These are phyloP conservation scores for Rhizophora apiculata DNA, from an alignment of 345 rosid species.

Conservation along the genomic window DNA sequence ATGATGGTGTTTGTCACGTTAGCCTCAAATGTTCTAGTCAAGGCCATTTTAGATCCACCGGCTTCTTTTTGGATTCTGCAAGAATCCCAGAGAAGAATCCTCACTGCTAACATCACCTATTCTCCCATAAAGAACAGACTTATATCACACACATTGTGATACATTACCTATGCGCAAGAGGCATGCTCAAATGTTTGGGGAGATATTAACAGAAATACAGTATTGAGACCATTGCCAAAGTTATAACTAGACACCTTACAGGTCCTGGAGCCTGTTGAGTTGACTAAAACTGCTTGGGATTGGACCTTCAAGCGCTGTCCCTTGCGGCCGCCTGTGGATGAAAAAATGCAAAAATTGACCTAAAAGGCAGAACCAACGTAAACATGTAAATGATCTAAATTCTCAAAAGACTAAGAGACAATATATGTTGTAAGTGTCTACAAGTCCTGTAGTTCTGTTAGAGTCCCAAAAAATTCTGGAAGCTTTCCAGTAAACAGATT, in stretches of 20 bases:
- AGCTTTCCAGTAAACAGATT: slow-evolving; percentile 47
- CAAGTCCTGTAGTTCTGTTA: slow-evolving; percentile 45
- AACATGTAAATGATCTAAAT: background rate
- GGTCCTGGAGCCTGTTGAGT: slow-evolving; percentile 40
- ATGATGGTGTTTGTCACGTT: slow-evolving; percentile 48
- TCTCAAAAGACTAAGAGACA: background rate
- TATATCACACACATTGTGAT: background rate
- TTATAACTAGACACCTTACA: slow-evolving; percentile 32
- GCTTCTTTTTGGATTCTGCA: slow-evolving; percentile 42
- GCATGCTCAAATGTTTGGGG: background rate
- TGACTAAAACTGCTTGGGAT: slow-evolving; percentile 45
- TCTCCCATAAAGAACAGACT: slow-evolving; percentile 33
- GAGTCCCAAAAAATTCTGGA: slow-evolving; percentile 44
- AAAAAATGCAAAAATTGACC: slow-evolving; percentile 7
- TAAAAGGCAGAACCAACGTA: background rate
- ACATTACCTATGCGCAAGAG: background rate
- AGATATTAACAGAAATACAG: too few species aligned
- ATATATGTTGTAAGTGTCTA: slow-evolving; percentile 16
- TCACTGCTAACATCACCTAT: slow-evolving; percentile 48
- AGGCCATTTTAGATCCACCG: slow-evolving; percentile 47
- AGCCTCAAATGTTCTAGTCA: slow-evolving; percentile 36
- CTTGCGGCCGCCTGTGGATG: slow-evolving; percentile 42
- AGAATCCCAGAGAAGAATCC: slow-evolving; percentile 49
- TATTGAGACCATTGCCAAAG: background rate
- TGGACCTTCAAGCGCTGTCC: slow-evolving; percentile 53